Base-by-base conservation (phyloP, 2,329 filamentous ascomycete genomes). In the Trichoderma brevicompactum region DNA sequence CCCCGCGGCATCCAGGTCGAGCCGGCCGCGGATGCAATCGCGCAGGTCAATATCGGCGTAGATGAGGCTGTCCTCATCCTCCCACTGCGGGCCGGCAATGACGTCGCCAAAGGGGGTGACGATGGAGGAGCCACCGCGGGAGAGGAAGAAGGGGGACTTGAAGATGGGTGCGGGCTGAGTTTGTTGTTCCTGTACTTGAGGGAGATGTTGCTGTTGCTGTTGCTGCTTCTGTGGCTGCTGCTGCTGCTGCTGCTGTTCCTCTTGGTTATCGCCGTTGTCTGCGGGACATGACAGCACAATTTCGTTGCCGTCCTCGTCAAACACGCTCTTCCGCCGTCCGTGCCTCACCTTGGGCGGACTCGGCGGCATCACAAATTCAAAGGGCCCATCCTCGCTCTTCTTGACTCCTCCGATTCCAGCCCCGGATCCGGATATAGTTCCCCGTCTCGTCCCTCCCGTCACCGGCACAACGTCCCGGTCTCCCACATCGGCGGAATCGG, bases 1-100 rank as follows among this genome's bases (percentile, higher is more conserved):
- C 0, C 94, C 94, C 2, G 87, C 92, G 43, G 92, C 88, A 79
- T 97, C 94, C 53, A 97, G 76, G 75, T 97, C 93, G 69, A 97
- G 75, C 60, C 92, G 81, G 0, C 93, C 94, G 9, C 92, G 83
- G 69, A 93, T 86, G 71, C 94, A 97, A 70, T 97, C 92, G 54
- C 96, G 91, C 72, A 97, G 89, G 73, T 97, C 92, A 3, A 94
- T 89, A 69, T 95, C 91, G 0, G 86, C 83, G 40, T 85, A 85
- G 59, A 93, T 78, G 36, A 97, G 75, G 0, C 87, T 85, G 4
- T 86, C 82, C 64, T 89, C 78, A 67, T 94, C 89, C 66, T 96
- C 91, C 93, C 93, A 97, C 66, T 95, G 80, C 0, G 94, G 94
- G 0, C 91, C 92, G 1, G 87, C 87, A 1, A 97, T 78, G 0